phyloP scores from a whole-genome alignment of 139 green algal genomes.

The Yamagishiella unicocca region DNA sequence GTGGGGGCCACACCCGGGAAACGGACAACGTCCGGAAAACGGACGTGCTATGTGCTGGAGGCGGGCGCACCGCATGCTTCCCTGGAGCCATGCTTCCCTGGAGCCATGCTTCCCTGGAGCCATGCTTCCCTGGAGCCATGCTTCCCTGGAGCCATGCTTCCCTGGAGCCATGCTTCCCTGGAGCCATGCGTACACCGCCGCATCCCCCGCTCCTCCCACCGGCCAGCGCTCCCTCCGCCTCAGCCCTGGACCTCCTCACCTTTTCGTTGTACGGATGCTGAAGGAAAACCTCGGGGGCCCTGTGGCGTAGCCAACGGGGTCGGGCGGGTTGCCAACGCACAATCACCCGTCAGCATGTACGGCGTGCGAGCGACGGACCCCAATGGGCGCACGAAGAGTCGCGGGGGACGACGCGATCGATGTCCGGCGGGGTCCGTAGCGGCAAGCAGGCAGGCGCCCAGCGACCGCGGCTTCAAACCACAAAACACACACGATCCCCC shows the following conservation, averaged over 20 bases:
- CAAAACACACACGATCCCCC: too few species aligned
- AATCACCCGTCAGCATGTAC: neutral
- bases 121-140: neutral
- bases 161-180: neutral
- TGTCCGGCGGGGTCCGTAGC: neutral
- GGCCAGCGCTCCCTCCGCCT: too few species aligned
- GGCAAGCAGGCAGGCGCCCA: neutral
- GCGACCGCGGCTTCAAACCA: neutral
- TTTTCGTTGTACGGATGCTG: constrained; percentile 25
- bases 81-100: too few species aligned
- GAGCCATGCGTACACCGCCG: too few species aligned
- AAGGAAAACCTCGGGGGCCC: constrained; percentile 11
- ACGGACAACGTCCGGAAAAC: neutral
- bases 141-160: neutral
- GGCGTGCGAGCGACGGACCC: neutral
- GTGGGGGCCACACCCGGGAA: too few species aligned
- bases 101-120: too few species aligned
- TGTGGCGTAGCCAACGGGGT: neutral
- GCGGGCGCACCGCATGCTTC: too few species aligned
- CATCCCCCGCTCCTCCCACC: too few species aligned
- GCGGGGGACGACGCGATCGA: neutral
- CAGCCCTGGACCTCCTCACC: too few species aligned
- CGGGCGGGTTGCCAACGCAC: neutral
- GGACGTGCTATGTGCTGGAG: neutral
- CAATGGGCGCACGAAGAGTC: too few species aligned